phyloP scores from a whole-genome alignment of 1,284 basidiomycete genomes.

The Marasmius tenuissimus region DNA sequence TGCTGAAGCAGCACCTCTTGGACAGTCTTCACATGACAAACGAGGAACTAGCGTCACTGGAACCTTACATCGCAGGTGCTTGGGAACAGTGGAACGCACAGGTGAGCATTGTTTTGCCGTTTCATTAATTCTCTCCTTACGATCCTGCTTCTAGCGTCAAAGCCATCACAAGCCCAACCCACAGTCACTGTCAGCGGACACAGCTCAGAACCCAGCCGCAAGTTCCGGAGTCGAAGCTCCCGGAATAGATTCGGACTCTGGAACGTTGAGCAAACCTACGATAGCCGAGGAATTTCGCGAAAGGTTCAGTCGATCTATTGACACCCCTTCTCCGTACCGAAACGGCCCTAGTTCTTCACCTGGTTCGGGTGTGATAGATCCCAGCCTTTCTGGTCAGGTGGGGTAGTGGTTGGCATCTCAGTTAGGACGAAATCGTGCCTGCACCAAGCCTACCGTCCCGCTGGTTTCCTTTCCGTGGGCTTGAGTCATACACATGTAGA shows the following conservation, averaged over 20 bases:
- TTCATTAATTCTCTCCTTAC: constrained; percentile 4
- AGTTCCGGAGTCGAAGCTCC: constrained; percentile 23
- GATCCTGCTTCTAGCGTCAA: constrained; percentile 45
- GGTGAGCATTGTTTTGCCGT: constrained; percentile 38
- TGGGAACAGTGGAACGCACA: constrained; percentile 83
- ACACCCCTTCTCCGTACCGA: constrained; percentile 65
- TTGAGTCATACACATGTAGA: too few species aligned
- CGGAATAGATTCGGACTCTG: constrained; percentile 15
- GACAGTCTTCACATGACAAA: constrained; percentile 70
- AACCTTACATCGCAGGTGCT: constrained; percentile 76
- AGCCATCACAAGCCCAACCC: constrained; percentile 52
- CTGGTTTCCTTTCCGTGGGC: too few species aligned
- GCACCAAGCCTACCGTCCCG: too few species aligned
- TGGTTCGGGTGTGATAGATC: neutral
- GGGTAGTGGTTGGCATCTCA: too few species aligned
- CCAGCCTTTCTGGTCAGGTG: neutral
- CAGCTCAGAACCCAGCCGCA: constrained; percentile 21
- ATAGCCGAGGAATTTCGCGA: constrained; percentile 59
- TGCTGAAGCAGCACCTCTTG: constrained; percentile 72
- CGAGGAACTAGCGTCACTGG: constrained; percentile 74
- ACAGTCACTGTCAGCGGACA: constrained; percentile 33
- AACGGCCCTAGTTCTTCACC: neutral
- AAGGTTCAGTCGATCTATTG: constrained; percentile 66
- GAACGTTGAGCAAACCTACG: constrained; percentile 29
- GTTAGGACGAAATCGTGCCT: too few species aligned